Evolutionary conservation across 108 stramenopile species (phyloP), one percentile per base, ranked within the genome.

Genomic region (Mediolabrus comicus): DNA sequence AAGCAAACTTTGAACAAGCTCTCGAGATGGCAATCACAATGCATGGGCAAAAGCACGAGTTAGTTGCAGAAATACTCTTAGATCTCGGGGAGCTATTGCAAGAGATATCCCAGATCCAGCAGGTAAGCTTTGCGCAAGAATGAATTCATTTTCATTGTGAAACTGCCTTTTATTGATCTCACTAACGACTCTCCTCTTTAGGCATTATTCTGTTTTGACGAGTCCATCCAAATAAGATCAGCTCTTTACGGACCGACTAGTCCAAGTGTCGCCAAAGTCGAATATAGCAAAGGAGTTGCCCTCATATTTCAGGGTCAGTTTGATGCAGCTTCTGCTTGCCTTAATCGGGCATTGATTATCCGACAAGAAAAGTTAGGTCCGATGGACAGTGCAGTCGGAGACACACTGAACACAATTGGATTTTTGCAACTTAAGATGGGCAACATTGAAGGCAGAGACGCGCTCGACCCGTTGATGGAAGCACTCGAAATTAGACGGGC

Each of bases 391-490:
- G 84, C 80, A 60, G 89, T 88, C 19, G 92, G 86, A 25, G 89
- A 93, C 65, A 84, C 82, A 0, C 66, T 93, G 29, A 89, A 93
- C 67, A 88, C 85, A 67, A 88, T 89, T 81, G 92, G 92, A 16
- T 90, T 80, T 53, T 38, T 89, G 17, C 81, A 86, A 19, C 84
- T 84, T 3, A 81, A 83, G n/a, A 63, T 72, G 64, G 82, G 86
- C 28, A 78, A 71, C 29, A 54, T 78, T 24, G 66, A 80, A 17
- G 81, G 78, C 36, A 85, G 90, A 17, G 77, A 80, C 13, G 89
- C 87, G 12, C 67, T 90, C 1, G 63, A 65, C 12, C 51, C 82
- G 8, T 58, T 90, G 31, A 80, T 74, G 63, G 86, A 89, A 53
- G 84, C 92, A 2, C 85, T 90, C 28, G 83, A 81, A 33, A 86